Evolutionary conservation across 1,139 yeast genomes (phyloP).

Genomic region (Taiozyma sp.): DNA sequence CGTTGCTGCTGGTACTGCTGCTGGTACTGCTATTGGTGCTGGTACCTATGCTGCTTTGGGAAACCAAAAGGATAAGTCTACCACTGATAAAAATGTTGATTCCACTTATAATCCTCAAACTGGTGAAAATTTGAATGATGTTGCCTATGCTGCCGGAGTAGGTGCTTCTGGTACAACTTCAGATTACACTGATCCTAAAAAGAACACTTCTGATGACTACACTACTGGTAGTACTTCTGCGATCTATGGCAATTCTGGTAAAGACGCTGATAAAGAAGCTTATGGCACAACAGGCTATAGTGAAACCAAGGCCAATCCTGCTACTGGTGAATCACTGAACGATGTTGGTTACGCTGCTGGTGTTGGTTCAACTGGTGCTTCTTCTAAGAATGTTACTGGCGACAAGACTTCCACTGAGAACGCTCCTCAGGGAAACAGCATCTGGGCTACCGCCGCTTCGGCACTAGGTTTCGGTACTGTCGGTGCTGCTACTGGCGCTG

Average conservation of each 20-base stretch:
- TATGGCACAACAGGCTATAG: conserved; percentile 1
- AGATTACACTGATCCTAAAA: neutral
- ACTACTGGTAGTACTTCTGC: neutral
- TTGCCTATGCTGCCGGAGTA: conserved; percentile 3
- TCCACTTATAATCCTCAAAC: conserved; percentile 4
- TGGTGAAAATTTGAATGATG: conserved; percentile 5
- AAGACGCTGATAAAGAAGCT: conserved; percentile 1
- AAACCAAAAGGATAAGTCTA: neutral
- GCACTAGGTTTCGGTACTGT: conserved; percentile 17
- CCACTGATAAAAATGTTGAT: conserved; percentile 3
- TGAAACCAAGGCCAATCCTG: neutral
- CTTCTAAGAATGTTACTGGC: conserved; percentile 1
- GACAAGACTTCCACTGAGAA: neutral
- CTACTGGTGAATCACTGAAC: neutral
- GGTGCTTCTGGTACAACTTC: conserved; percentile 6
- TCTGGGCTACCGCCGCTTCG: conserved; percentile 19
- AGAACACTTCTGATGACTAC: neutral
- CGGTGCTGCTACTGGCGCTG: neutral
- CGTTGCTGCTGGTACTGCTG: conserved; percentile 4
- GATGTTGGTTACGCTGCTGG: conserved; percentile 10
- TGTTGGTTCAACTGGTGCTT: conserved; percentile 15
- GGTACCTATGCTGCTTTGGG: conserved; percentile 4
- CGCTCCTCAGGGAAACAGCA: conserved; percentile 1
- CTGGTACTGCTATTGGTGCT: conserved; percentile 5
- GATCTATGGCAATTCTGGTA: neutral